Base-by-base conservation (phyloP, 1,284 basidiomycete species). In the Cryptococcus sp. region DNA sequence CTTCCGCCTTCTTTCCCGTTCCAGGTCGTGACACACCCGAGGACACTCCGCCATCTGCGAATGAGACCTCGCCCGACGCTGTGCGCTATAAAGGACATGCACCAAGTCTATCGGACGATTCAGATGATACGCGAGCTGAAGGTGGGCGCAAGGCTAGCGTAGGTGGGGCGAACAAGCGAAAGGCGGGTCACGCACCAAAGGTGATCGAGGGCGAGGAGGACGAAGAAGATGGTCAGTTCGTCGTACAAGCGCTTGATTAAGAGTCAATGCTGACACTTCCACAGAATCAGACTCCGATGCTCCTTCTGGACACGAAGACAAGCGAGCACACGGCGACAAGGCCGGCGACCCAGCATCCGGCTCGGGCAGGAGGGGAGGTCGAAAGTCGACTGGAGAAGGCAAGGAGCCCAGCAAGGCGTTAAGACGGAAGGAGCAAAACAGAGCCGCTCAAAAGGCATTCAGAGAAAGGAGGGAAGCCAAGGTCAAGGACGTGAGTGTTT, bases 371-470 rank as follows among this genome's bases (percentile, higher is more conserved):
- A 68, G 64, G 54, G 69, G 65, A 11, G 68, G 68, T 11, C 62
- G 70, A 3, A 73, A 70, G 60, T 67, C 67, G 15, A 55, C 50
- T 19, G 51, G 27, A 11, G 62, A 52, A 13, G 50, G 47, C 3
- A 65, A 70, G 53, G 65, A 68, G 41, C 47, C 60, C 17, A 70
- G 57, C 43, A 78, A 78, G 60, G 75, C 76, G 5, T 70, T 71
- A 38, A 70, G 73, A 43, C 65, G 79, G 30, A 79, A 79, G 67
- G 78, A 79, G 56, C 78, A 80, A 65, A 80, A 80, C 55, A 65
- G 79, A 25, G 75, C 76, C 1, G 79, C 79, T 1, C 79, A 81
- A 63, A 77, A 78, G 58, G 78, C 78, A 0, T 81, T 81, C 70
- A 62, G 79, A 16, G 79, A 81, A 60, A 60, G 79, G 10, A 65